phyloP scores from a whole-genome alignment of 2,329 filamentous ascomycete species.

The Apiospora malaysiana region DNA sequence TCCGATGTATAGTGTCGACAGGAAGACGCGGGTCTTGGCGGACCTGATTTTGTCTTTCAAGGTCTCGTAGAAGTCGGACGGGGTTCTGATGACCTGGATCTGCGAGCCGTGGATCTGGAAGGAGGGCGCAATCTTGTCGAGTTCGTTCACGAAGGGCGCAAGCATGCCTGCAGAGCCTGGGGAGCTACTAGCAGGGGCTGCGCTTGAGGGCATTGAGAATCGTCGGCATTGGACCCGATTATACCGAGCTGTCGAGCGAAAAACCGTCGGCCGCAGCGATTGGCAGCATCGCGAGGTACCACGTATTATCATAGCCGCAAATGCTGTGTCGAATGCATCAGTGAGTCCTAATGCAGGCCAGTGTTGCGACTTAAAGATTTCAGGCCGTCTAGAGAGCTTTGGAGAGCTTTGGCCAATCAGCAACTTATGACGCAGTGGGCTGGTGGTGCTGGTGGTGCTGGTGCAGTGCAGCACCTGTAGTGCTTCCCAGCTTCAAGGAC shows the following conservation, averaged over 20 bases:
- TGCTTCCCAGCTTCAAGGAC: neutral
- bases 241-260: conserved; percentile 30
- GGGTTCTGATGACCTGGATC: conserved; percentile 79
- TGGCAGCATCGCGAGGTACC: conserved; percentile 36
- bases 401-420: conserved; percentile 12
- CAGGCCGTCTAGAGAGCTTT: neutral
- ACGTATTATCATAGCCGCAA: conserved; percentile 36
- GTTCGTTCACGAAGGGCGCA: conserved; percentile 67
- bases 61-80: conserved; percentile 88
- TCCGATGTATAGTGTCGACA: conserved; percentile 97
- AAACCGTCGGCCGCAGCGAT: conserved; percentile 34
- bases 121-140: conserved; percentile 88
- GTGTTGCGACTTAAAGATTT: neutral
- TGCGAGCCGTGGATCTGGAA: conserved; percentile 85
- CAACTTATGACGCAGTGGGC: conserved; percentile 3
- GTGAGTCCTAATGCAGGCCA: neutral
- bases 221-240: conserved; percentile 44
- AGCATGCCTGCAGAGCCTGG: conserved; percentile 48
- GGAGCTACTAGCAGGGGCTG: conserved; percentile 33
- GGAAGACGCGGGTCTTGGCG: conserved; percentile 80
- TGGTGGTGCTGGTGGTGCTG: neutral
- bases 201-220: conserved; percentile 46
- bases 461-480: neutral
- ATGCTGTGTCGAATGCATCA: neutral
- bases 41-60: conserved; percentile 86